Percentiles rank a stretch among this genome's conserved stretches.
These are phyloP conservation scores for Colletotrichum truncatum DNA, from an alignment of 2,329 filamentous ascomycete genomes.

Conservation along the genomic window DNA sequence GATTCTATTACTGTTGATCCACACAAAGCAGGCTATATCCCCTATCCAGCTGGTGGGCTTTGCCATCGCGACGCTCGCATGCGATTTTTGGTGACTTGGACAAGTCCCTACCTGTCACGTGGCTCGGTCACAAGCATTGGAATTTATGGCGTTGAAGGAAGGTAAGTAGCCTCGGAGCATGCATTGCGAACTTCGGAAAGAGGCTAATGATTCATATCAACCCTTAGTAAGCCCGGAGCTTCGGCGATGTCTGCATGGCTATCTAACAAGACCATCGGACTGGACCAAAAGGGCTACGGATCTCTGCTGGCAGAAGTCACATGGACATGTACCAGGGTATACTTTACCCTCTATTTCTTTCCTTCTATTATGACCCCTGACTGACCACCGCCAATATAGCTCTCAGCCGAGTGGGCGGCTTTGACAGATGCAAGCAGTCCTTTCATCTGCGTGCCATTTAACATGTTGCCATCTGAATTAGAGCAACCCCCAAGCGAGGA, in stretches of 20 bases:
- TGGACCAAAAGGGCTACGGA: slow-evolving; percentile 51
- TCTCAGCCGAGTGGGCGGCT: slow-evolving; percentile 51
- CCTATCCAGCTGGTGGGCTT: slow-evolving; percentile 55
- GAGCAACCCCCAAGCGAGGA: slow-evolving; percentile 33
- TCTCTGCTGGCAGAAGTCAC: slow-evolving; percentile 51
- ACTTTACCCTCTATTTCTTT: rapidly evolving
- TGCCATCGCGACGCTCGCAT: slow-evolving; percentile 54
- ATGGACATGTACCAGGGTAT: slow-evolving; percentile 52
- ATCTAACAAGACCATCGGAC: slow-evolving; percentile 52
- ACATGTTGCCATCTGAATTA: slow-evolving; percentile 48
- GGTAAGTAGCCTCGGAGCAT: slow-evolving; percentile 33
- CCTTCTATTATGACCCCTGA: no score
- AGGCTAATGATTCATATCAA: background rate
- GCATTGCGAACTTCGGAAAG: background rate
- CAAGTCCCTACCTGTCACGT: slow-evolving; percentile 48
- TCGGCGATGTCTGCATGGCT: slow-evolving; percentile 54
- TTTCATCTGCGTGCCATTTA: slow-evolving; percentile 53
- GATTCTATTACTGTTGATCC: slow-evolving; percentile 59
- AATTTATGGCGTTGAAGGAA: slow-evolving; percentile 54
- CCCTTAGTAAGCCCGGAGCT: slow-evolving; percentile 53
- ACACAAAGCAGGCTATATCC: slow-evolving; percentile 57
- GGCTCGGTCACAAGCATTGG: slow-evolving; percentile 50
- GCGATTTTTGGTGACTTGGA: slow-evolving; percentile 52
- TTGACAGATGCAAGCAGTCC: slow-evolving; percentile 42
- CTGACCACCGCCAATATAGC: slow-evolving; percentile 30